A percentile compares a stretch with the other conserved stretches of the same genome.
These are phyloP conservation scores for Glomus cerebriforme DNA, from an alignment of 192 early-diverging fungal species.

Conservation along the genomic window DNA sequence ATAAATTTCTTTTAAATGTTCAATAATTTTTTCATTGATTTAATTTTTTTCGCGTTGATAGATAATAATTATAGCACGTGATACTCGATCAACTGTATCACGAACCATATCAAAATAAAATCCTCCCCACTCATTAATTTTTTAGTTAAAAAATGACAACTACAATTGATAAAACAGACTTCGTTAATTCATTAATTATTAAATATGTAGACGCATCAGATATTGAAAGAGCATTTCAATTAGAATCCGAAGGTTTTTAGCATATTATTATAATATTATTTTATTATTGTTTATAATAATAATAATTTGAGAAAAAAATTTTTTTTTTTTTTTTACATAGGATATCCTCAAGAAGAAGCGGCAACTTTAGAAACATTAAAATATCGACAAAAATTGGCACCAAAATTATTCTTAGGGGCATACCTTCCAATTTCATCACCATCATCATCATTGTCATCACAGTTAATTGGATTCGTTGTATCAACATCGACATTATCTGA, in stretches of 20 bases:
- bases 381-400: slow-evolving; percentile 41
- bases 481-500: slow-evolving; percentile 49
- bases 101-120: too few species aligned
- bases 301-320: neutral
- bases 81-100: too few species aligned
- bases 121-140: too few species aligned
- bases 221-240: slow-evolving; percentile 21
- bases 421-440: slow-evolving; percentile 23
- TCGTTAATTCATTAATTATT: neutral
- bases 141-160: neutral
- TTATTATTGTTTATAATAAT: neutral
- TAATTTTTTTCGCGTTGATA: too few species aligned
- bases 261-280: neutral
- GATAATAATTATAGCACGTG: too few species aligned
- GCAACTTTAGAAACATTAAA: slow-evolving; percentile 45
- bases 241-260: slow-evolving; percentile 27
- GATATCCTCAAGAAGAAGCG: slow-evolving; percentile 50
- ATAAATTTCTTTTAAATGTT: too few species aligned
- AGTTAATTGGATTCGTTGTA: slow-evolving; percentile 62
- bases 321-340: slow-evolving; percentile 23
- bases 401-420: slow-evolving; percentile 45
- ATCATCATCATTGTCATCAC: neutral
- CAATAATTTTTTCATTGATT: too few species aligned
- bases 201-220: slow-evolving; percentile 1
- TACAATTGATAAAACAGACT: neutral